Conservation (phyloP, 179 eudicot species). For the Silene noctiflora region DNA sequence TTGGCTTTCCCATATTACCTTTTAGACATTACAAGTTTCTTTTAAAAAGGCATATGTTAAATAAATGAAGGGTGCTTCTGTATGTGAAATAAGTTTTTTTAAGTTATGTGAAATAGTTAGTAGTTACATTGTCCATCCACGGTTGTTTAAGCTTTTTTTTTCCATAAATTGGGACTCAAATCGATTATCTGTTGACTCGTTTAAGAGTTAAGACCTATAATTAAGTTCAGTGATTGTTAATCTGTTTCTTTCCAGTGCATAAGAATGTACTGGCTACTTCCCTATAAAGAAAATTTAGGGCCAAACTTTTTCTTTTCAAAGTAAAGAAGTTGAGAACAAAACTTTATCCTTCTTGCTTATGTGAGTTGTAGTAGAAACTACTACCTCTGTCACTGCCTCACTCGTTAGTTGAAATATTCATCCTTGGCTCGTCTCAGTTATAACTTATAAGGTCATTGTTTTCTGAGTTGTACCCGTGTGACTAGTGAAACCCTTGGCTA, state of each 20-base stretch:
- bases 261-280: background rate
- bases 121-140: conserved; percentile 11
- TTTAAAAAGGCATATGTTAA: background rate
- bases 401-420: too few species aligned
- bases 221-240: background rate
- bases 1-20: conserved; percentile 2
- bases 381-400: too few species aligned
- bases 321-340: background rate
- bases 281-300: background rate
- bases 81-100: background rate
- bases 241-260: background rate
- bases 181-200: background rate
- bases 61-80: conserved; percentile 1
- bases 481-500: too few species aligned
- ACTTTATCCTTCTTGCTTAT: background rate
- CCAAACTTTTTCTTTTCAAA: background rate
- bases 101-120: background rate
- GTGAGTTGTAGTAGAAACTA: background rate
- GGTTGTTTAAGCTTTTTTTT: background rate
- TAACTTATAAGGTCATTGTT: too few species aligned
- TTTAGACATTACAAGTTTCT: background rate
- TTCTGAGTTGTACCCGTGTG: too few species aligned
- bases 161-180: background rate
- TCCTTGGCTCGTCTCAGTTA: too few species aligned
- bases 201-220: background rate